These are phyloP conservation scores for Clonostachys sp. DNA, from an alignment of 2,329 filamentous ascomycete species.

Conservation along the genomic window DNA sequence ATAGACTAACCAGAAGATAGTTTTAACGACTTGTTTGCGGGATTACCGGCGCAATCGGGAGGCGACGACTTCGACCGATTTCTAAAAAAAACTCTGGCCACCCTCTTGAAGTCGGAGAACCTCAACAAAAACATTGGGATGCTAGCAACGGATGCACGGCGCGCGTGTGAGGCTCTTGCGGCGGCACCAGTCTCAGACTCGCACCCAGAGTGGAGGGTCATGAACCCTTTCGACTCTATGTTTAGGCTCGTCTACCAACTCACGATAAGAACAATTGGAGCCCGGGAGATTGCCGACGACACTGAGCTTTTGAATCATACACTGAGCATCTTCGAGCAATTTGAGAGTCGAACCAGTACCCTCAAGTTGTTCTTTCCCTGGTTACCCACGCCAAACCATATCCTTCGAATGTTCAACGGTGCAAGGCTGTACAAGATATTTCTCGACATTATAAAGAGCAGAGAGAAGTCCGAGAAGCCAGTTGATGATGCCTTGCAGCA, in stretches of 20 bases:
- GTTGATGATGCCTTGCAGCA: neutral
- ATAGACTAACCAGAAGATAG: too few relatives aligned
- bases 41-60: too few relatives aligned
- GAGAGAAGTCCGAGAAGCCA: neutral
- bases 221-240: neutral
- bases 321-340: neutral
- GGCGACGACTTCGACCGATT: too few relatives aligned
- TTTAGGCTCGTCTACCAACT: neutral
- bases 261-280: neutral
- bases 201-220: too few relatives aligned
- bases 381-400: neutral
- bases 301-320: neutral
- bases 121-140: too few relatives aligned
- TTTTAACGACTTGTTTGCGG: too few relatives aligned
- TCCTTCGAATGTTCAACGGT: neutral
- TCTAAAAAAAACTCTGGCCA: too few relatives aligned
- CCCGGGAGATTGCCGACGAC: neutral
- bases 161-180: too few relatives aligned
- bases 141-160: too few relatives aligned
- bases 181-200: too few relatives aligned
- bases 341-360: neutral
- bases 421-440: neutral
- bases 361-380: neutral
- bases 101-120: too few relatives aligned
- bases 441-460: neutral